Base-by-base conservation (phyloP, 2,329 filamentous ascomycete genomes). In the Dryadomyces quercivorus region DNA sequence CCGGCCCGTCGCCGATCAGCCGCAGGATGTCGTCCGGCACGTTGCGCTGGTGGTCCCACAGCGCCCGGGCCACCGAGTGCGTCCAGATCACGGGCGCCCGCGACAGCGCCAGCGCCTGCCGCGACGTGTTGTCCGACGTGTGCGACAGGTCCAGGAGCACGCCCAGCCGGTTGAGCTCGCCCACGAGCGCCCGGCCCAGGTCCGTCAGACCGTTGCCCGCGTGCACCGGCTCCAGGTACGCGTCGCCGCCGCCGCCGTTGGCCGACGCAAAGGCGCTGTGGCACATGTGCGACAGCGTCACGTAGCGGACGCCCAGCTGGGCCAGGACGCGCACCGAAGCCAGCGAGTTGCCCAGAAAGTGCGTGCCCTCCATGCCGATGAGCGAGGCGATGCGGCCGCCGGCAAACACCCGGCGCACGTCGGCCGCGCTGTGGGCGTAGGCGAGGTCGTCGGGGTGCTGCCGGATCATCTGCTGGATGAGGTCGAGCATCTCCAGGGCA, bases 11-110 rank as follows among this genome's bases (percentile, higher is more conserved):
- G 1, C 63, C 63, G 1, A 73, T 57, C 51, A 60, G 56, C 40
- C 61, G 58, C 1, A 73, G 60, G 2, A 73, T 59, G 36, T 67
- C 66, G 54, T 74, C 71, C 5, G 71, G 67, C 2, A 71, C 70
- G 48, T 73, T 70, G 15, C 71, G 66, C 15, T 61, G 57, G 18
- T 55, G 53, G 7, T 31, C n/a, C 21, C 4, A 18, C 42, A 55
- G n/a, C 8, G 42, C 3, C 2, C 20, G 16, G 1, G 53, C 26
- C 10, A 22, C 48, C 13, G 53, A 26, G 49, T 55, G 53, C 20
- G 53, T 31, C 18, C 18, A 55, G 40, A 55, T 18, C 5, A 55
- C 53, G 5, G 53, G 53, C 7, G 53, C 53, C 2, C 10, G 9
- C 13, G 53, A 40, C 26, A 51, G 16, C 12, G 46, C 40, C 15